Evolutionary conservation across 371 early-diverging fungal species (phyloP), one percentile per base, ranked within the genome.

Genomic region (Mucor irregularis): DNA sequence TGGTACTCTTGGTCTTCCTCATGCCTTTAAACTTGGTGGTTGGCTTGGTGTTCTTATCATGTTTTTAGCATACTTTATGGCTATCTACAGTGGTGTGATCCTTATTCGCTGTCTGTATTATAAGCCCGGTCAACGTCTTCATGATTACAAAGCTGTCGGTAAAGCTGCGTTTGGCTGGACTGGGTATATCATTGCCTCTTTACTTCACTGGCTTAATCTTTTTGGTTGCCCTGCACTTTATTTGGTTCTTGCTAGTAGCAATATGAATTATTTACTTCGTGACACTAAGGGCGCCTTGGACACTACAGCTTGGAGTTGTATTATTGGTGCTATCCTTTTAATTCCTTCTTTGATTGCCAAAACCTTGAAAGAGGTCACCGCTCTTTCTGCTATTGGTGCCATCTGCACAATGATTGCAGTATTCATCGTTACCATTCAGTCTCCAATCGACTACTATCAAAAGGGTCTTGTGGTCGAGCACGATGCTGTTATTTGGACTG

Each of bases 171-270:
- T 65, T 51, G 90, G 91, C 2, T 55, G 70, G 53, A 28, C 58
- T 9, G 88, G 88, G 37, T 81, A 87, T 40, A 66, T 76, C 16
- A 30, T 85, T 16, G 81, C 84, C 7, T 82, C 83, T 17, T 66
- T 84, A 39, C 81, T 91, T 58, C 84, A 89, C 45, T 83, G 86
- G 59, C 66, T 84, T 13, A 86, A 86, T 54, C 66, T 87, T 7
- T 66, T 89, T 30, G 91, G 92, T 54, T 86, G 86, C 31, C 82
- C 88, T 3, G 84, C 89, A 49, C 78, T 93, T 19, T 94, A 90
- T 57, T 73, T 94, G 16, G 86, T 92, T 31, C 64, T 94, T 48
- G 88, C 91, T 13, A 84, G 82, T 52, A 62, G 69, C 30, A 89
- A 89, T 61, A 66, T 88, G 62, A 58, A 74, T 38, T 61, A 76